phyloP scores from a whole-genome alignment of 495 filamentous ascomycete species.

The Penicillium roqueforti region DNA sequence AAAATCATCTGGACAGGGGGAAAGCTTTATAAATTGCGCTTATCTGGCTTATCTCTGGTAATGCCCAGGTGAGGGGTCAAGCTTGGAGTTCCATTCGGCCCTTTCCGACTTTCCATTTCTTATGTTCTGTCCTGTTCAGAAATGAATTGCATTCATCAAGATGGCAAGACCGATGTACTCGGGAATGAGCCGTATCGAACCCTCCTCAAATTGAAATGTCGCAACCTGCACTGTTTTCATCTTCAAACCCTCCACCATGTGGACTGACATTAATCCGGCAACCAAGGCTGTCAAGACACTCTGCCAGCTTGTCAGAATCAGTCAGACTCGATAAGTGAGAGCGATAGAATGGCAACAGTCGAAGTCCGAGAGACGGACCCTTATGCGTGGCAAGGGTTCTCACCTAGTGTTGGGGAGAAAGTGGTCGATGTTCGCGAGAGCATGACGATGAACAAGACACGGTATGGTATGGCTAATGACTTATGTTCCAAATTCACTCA shows the following conservation, averaged over 20 bases:
- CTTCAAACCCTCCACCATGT: background rate
- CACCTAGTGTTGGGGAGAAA: slow-evolving; percentile 2
- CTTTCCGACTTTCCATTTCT: no score
- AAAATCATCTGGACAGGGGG: background rate
- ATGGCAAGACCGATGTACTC: background rate
- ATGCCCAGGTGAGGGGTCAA: slow-evolving; percentile 2
- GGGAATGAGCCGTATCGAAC: background rate
- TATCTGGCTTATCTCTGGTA: slow-evolving; percentile 2
- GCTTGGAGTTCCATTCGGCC: no score
- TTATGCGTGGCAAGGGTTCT: background rate
- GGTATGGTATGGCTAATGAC: background rate
- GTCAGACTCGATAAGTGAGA: slow-evolving; percentile 2
- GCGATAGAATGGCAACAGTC: slow-evolving; percentile 8
- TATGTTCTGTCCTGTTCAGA: background rate
- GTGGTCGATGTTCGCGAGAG: slow-evolving; percentile 22
- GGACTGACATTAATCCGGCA: background rate
- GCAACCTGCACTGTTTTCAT: background rate
- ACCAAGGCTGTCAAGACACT: background rate
- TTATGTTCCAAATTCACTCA: no score
- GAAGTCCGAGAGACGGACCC: slow-evolving; percentile 2
- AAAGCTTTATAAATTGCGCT: background rate
- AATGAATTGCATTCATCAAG: background rate
- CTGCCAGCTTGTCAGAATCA: slow-evolving; percentile 1
- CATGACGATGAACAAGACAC: slow-evolving; percentile 11
- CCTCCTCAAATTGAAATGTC: background rate